These are phyloP conservation scores for Lactarius vividus DNA, from an alignment of 768 basidiomycete species.

Conservation along the genomic window DNA sequence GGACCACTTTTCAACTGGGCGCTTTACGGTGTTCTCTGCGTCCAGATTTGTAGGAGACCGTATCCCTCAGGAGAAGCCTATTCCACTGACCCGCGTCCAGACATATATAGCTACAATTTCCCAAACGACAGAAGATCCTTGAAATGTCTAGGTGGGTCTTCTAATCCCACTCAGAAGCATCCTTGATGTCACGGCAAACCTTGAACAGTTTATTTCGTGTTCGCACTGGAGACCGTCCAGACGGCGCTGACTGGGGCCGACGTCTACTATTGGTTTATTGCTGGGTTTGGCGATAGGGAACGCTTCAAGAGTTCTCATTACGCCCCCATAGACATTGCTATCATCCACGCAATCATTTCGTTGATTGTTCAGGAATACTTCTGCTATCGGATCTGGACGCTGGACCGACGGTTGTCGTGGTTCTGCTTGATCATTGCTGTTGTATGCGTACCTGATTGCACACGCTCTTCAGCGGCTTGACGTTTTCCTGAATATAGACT, in stretches of 20 bases:
- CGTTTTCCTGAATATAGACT: neutral
- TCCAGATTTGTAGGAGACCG: slow-evolving; percentile 27
- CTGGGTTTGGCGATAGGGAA: slow-evolving; percentile 33
- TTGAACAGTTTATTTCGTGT: slow-evolving; percentile 13
- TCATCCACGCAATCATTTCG: slow-evolving; percentile 31
- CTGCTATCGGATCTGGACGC: slow-evolving; percentile 12
- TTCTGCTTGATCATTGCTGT: neutral
- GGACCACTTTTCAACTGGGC: neutral
- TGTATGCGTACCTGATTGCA: neutral
- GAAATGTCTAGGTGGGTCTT: neutral
- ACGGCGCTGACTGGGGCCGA: slow-evolving; percentile 25
- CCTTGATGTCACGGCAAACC: slow-evolving; percentile 28
- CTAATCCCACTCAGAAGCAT: neutral
- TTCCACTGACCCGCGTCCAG: neutral
- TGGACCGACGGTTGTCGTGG: slow-evolving; percentile 14
- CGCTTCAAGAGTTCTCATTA: slow-evolving; percentile 26
- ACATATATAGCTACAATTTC: neutral
- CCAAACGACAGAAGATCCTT: neutral
- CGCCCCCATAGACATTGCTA: slow-evolving; percentile 23
- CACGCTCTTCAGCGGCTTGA: neutral
- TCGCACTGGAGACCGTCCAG: neutral
- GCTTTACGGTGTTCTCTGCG: neutral
- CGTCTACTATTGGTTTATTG: slow-evolving; percentile 32
- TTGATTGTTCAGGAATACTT: slow-evolving; percentile 34
- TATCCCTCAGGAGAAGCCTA: neutral